Evolutionary conservation across 345 rosid species (phyloP).

Genomic region (Turnera subulata): DNA sequence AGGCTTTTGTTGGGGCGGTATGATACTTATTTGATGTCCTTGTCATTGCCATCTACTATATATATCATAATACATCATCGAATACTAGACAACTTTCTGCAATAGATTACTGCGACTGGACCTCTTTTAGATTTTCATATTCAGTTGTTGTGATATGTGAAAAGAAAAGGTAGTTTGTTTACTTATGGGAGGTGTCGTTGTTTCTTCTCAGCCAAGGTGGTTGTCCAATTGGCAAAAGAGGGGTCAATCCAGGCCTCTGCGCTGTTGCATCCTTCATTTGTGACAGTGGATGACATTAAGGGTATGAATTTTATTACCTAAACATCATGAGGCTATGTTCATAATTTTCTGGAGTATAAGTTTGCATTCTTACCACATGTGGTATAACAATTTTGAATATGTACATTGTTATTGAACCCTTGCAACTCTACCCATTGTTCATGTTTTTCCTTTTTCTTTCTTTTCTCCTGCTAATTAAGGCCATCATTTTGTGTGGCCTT

Average conservation of each 20-base stretch:
- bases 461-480: background rate
- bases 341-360: background rate
- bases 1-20: constrained; percentile 76
- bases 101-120: no score
- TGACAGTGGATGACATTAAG: constrained; percentile 61
- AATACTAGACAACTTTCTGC: no score
- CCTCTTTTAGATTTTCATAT: no score
- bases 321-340: background rate
- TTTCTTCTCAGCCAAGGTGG: constrained; percentile 60
- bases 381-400: no score
- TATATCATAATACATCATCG: no score
- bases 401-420: no score
- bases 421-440: background rate
- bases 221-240: constrained; percentile 55
- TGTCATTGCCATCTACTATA: background rate
- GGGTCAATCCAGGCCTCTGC: constrained; percentile 60
- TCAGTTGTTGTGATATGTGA: no score
- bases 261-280: constrained; percentile 69
- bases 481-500: no score
- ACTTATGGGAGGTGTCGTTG: background rate
- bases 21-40: constrained; percentile 20
- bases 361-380: background rate
- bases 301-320: constrained; percentile 33
- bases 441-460: no score
- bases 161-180: no score